Conservation (phyloP, 495 filamentous ascomycete species). For the Aspergillus steynii region DNA sequence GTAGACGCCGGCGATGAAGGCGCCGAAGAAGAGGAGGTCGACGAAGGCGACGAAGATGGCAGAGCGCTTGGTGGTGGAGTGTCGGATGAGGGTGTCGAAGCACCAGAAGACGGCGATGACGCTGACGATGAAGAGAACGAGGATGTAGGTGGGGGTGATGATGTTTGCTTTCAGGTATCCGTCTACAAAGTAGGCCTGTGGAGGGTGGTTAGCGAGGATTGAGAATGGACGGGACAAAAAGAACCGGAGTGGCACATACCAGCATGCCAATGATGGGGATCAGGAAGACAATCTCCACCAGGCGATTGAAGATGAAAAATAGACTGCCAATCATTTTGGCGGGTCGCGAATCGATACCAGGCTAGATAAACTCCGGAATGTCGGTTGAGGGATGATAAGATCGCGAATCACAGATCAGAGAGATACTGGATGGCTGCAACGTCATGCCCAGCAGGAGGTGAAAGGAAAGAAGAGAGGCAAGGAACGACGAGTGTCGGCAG, state of each 20-base stretch:
- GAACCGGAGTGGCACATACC: slow-evolving; percentile 31
- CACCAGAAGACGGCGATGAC: slow-evolving; percentile 79
- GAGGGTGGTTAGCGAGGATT: background rate
- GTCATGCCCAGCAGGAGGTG: slow-evolving; percentile 10
- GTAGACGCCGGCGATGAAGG: slow-evolving; percentile 78
- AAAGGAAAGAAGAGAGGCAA: slow-evolving; percentile 1
- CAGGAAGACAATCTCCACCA: slow-evolving; percentile 79
- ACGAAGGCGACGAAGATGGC: slow-evolving; percentile 74
- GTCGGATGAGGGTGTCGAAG: slow-evolving; percentile 76
- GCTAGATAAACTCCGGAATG: background rate
- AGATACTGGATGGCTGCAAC: slow-evolving; percentile 5
- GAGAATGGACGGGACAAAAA: slow-evolving; percentile 3
- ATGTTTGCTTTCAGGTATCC: slow-evolving; percentile 65
- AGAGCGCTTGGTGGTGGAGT: slow-evolving; percentile 69
- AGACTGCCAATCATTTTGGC: slow-evolving; percentile 72
- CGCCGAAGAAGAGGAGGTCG: slow-evolving; percentile 79
- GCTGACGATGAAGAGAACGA: slow-evolving; percentile 88
- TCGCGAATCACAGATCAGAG: background rate
- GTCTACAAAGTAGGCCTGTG: slow-evolving; percentile 74
- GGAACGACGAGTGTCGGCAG: background rate
- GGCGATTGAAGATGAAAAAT: slow-evolving; percentile 81
- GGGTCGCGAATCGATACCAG: slow-evolving; percentile 7
- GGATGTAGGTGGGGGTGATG: slow-evolving; percentile 77
- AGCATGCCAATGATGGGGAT: slow-evolving; percentile 90
- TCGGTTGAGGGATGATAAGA: background rate